Evolutionary conservation across 2,329 filamentous ascomycete species (phyloP), one percentile per base, ranked within the genome.

Genomic region (Fusarium sp.): DNA sequence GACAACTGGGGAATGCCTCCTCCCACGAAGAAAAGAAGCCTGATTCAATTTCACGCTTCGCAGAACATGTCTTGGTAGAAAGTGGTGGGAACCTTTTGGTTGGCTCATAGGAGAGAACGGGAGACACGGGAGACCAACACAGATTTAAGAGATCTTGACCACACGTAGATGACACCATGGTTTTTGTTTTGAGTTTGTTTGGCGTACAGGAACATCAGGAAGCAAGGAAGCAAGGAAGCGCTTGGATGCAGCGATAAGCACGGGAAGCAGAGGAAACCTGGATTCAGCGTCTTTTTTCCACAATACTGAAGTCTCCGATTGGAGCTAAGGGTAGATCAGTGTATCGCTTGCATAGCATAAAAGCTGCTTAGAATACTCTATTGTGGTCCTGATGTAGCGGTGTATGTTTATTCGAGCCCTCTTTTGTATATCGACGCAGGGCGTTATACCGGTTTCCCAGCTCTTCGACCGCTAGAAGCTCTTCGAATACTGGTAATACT

Each of bases 1-100:
- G 53, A 38, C 12, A 48, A 64, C 4, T 78, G 71, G 77, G 75
- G 63, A 7, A 20, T 58, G 45, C 66, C 66, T 10, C 53, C 42
- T 9, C 5, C 26, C 9, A 62, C 28, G 28, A 51, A 54, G 51
- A 18, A 30, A 13, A 63, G 75, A 5, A 24, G 31, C 7, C 62
- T 3, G 13, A 51, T 51, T 7, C 16, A 55, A 70, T 78, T 26
- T 61, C 24, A 35, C 12, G 5, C 20, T 6, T 28, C 33, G 18
- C 26, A 39, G 24, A 39, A n/a, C 16, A n/a, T 22, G 22, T 13
- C 33, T 53, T 38, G 31, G 24, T 26, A n/a, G 30, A 53, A 28
- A 33, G 41, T 22, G 42, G 28, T 26, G 18, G 26, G 26, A 24
- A 22, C 42, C 35, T 47, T 35, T 28, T 35, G 16, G 14, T 36